Percentiles rank a stretch among this genome's conserved stretches.
Conservation (phyloP, 2,329 filamentous ascomycete genomes). For the Juglanconis oblonga region DNA sequence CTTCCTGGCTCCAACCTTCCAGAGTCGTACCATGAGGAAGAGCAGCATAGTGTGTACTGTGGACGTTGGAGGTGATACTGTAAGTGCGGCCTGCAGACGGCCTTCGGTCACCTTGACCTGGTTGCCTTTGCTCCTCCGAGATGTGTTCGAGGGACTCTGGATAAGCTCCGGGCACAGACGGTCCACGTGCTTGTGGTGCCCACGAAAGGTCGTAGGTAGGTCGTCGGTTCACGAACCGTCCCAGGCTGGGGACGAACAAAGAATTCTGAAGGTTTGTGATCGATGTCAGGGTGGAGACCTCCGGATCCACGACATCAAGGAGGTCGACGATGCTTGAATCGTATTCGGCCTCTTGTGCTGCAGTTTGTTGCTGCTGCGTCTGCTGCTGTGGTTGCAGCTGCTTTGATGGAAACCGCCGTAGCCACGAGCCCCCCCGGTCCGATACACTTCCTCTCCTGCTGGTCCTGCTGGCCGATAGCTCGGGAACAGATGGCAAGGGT, state of each 20-base stretch:
- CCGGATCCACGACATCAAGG: conserved; percentile 58
- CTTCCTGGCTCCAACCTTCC: conserved; percentile 71
- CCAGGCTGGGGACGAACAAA: conserved; percentile 80
- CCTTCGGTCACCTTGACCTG: conserved; percentile 21
- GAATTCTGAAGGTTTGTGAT: conserved; percentile 90
- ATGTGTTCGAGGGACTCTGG: conserved; percentile 24
- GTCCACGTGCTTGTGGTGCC: conserved; percentile 18
- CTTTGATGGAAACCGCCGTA: conserved; percentile 1
- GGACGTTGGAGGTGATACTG: conserved; percentile 67
- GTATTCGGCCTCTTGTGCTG: conserved; percentile 19
- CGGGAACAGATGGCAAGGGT: conserved; percentile 14
- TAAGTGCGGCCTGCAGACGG: conserved; percentile 25
- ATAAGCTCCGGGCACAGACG: conserved; percentile 20
- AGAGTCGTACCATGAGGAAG: conserved; percentile 71
- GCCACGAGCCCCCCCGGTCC: conserved; percentile 2
- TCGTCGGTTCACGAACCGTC: conserved; percentile 68
- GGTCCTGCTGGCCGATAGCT: background rate
- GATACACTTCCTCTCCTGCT: background rate
- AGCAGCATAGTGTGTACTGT: conserved; percentile 73
- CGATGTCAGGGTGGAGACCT: conserved; percentile 78
- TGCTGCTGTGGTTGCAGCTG: background rate
- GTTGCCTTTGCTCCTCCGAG: conserved; percentile 16
- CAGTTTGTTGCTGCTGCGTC: background rate
- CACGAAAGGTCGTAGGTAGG: conserved; percentile 72
- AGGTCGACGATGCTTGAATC: conserved; percentile 29